These are phyloP conservation scores for Dioszegia crocea DNA, from an alignment of 768 basidiomycete species.

Conservation along the genomic window DNA sequence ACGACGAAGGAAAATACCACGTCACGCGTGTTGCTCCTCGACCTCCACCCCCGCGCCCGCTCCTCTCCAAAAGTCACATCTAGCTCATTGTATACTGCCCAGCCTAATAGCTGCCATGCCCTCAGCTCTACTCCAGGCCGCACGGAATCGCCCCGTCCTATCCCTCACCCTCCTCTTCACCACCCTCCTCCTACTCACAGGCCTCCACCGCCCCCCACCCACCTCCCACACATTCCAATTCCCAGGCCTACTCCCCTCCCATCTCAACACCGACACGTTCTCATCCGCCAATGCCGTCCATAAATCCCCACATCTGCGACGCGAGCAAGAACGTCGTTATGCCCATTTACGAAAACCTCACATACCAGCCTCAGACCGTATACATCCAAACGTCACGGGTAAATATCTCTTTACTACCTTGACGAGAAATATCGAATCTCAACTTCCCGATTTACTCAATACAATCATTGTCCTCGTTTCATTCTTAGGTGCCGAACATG, in stretches of 20 bases:
- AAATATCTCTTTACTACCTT: conserved; percentile 39
- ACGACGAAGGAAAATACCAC: too few species aligned
- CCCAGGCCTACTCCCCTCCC: conserved; percentile 27
- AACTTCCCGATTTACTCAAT: conserved; percentile 45
- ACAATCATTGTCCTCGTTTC: conserved; percentile 29
- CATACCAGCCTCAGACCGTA: not conserved
- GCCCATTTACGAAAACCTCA: conserved; percentile 21
- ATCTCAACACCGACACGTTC: not conserved
- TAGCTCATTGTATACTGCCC: too few species aligned
- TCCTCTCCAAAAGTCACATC: too few species aligned
- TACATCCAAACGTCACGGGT: too few species aligned
- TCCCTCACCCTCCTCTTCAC: not conserved
- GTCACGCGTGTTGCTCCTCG: too few species aligned
- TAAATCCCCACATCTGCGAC: conserved; percentile 19
- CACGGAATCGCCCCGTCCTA: not conserved
- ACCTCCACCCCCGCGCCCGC: too few species aligned
- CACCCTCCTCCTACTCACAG: conserved; percentile 13
- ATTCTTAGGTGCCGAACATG: conserved; percentile 29
- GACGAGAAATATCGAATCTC: conserved; percentile 39
- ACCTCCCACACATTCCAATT: conserved; percentile 14
- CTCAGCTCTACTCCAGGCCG: too few species aligned
- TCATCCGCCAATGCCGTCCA: conserved; percentile 15
- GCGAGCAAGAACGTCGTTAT: conserved; percentile 34
- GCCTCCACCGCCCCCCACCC: conserved; percentile 15
- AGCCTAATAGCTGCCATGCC: too few species aligned